phyloP scores from a whole-genome alignment of 768 basidiomycete species.

The Termitomyces heimii region DNA sequence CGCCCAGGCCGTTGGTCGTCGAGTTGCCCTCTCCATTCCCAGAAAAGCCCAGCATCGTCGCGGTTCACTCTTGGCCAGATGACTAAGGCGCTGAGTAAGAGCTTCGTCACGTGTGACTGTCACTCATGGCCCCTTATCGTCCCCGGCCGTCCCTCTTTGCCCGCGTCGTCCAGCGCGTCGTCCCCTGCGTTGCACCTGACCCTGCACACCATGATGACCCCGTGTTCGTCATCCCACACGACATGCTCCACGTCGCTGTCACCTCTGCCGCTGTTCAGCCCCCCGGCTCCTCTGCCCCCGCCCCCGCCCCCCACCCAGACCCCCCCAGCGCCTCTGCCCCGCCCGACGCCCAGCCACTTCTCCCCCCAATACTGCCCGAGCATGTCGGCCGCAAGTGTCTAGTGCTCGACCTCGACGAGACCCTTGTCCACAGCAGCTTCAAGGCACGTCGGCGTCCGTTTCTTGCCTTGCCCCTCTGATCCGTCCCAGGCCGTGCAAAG shows the following conservation, averaged over 20 bases:
- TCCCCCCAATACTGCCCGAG: slow-evolving; percentile 75
- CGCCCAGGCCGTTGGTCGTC: slow-evolving; percentile 13
- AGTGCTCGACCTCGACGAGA: slow-evolving; percentile 96
- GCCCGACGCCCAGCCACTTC: slow-evolving; percentile 67
- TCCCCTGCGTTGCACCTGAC: slow-evolving; percentile 27
- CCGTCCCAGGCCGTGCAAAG: slow-evolving; percentile 71
- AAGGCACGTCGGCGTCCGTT: slow-evolving; percentile 51
- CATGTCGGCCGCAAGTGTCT: slow-evolving; percentile 93
- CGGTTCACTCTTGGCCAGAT: slow-evolving; percentile 19
- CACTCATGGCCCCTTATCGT: neutral
- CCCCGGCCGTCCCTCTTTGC: slow-evolving; percentile 22
- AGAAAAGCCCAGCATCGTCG: slow-evolving; percentile 33
- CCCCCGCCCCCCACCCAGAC: slow-evolving; percentile 12
- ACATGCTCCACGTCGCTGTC: too few species aligned
- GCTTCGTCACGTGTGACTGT: neutral
- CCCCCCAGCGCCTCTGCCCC: too few species aligned
- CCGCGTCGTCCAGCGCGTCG: slow-evolving; percentile 27
- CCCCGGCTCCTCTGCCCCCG: slow-evolving; percentile 70
- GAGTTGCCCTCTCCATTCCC: neutral
- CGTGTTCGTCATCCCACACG: too few species aligned
- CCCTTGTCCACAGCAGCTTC: slow-evolving; percentile 97
- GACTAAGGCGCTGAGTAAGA: slow-evolving; percentile 45
- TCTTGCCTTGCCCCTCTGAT: neutral
- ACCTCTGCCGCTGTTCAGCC: slow-evolving; percentile 88
- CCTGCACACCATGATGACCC: too few species aligned